Evolutionary conservation across 345 rosid species (phyloP).

Genomic region (Citrus medica): DNA sequence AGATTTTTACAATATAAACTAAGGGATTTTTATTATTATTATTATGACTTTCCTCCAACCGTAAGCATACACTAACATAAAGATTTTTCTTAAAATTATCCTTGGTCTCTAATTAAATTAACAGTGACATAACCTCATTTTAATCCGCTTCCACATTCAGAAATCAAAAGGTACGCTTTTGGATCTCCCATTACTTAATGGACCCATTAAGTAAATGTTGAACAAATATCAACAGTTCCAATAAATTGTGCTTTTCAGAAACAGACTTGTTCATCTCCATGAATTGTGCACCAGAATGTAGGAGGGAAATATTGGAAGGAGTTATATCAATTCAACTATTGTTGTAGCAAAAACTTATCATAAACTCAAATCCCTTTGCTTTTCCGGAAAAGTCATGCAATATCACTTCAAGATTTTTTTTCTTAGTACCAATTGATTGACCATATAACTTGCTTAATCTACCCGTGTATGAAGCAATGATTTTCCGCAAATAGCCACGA

Average conservation of each 20-base stretch:
- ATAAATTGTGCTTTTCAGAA: constrained; percentile 33
- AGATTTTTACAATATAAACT: too few species aligned
- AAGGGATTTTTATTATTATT: too few species aligned
- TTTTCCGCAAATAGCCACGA: constrained; percentile 47
- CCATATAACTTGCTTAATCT: constrained; percentile 61
- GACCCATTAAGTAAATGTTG: too few species aligned
- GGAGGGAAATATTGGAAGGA: constrained; percentile 50
- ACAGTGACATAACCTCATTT: too few species aligned
- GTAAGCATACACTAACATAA: too few species aligned
- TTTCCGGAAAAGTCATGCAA: constrained; percentile 91
- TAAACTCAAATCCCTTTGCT: constrained; percentile 63
- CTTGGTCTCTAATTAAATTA: too few species aligned
- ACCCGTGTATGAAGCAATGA: constrained; percentile 58
- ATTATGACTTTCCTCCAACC: too few species aligned
- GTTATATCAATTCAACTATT: constrained; percentile 44
- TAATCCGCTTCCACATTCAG: too few species aligned
- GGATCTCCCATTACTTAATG: too few species aligned
- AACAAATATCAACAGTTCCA: constrained; percentile 25
- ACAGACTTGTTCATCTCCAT: constrained; percentile 58
- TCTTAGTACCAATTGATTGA: constrained; percentile 38
- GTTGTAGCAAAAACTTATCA: constrained; percentile 77
- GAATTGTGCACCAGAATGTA: constrained; percentile 67
- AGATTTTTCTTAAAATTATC: too few species aligned
- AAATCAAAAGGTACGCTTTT: too few species aligned
- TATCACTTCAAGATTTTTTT: constrained; percentile 54